These are phyloP conservation scores for Podila verticillata DNA, from an alignment of 192 early-diverging fungal species.

Conservation along the genomic window DNA sequence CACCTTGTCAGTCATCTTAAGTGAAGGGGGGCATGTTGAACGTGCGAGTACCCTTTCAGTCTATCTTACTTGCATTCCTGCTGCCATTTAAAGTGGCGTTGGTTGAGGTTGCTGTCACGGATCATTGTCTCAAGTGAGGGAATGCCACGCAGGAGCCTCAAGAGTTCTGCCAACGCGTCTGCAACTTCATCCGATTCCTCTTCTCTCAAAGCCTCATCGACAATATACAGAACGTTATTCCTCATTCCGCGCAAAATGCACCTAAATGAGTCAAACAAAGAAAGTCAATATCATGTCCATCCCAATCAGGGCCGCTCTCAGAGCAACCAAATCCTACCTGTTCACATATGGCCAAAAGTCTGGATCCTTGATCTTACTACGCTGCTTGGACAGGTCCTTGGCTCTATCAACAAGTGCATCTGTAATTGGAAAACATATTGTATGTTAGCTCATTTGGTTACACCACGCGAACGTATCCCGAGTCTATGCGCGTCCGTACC, in stretches of 20 bases:
- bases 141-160: conserved; percentile 16
- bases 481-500: conserved; percentile 4
- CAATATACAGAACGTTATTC: conserved; percentile 20
- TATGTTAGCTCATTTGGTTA: not conserved
- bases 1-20: not conserved
- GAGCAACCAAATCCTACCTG: conserved; percentile 6
- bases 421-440: not conserved
- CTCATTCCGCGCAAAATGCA: conserved; percentile 39
- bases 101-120: conserved; percentile 7
- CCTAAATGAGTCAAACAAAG: not conserved
- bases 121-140: conserved; percentile 15
- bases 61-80: conserved; percentile 31
- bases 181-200: conserved; percentile 27
- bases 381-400: conserved; percentile 4
- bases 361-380: conserved; percentile 15
- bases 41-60: too few species aligned
- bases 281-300: not conserved
- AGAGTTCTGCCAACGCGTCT: conserved; percentile 19
- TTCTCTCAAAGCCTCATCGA: conserved; percentile 37
- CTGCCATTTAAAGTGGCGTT: conserved; percentile 26
- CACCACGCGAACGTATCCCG: not conserved
- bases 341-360: conserved; percentile 43
- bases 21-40: too few species aligned
- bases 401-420: conserved; percentile 19
- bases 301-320: not conserved